Percentiles rank a stretch among this genome's conserved stretches.
Conservation (phyloP, 306 rosid species). For the Quillaja saponaria region DNA sequence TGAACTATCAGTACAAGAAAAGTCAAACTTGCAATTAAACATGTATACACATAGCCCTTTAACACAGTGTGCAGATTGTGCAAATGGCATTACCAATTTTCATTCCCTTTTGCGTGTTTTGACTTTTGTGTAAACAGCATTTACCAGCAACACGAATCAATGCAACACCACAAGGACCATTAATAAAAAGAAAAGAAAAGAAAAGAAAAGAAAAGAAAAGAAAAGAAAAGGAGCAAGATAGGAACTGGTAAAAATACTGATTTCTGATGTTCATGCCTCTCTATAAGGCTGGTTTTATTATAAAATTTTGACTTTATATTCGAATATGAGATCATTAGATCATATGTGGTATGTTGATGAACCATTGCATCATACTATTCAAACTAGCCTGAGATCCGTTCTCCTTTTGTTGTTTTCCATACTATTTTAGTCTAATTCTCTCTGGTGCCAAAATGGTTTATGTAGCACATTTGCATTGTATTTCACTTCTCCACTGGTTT, state of each 20-base stretch:
- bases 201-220: no score
- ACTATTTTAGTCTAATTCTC: no score
- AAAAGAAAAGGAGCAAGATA: no score
- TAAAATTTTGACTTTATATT: neutral
- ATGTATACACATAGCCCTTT: slow-evolving; percentile 17
- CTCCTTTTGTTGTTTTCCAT: no score
- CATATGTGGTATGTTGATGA: neutral
- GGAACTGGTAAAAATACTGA: neutral
- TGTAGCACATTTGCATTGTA: no score
- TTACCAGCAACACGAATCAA: slow-evolving; percentile 6
- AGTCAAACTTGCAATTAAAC: slow-evolving; percentile 12
- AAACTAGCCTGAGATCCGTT: no score
- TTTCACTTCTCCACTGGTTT: no score
- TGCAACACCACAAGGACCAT: no score
- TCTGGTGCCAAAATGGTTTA: no score
- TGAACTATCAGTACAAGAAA: slow-evolving; percentile 6
- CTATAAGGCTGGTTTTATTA: neutral
- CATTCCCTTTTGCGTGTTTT: slow-evolving; percentile 9
- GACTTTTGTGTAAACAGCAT: slow-evolving; percentile 1
- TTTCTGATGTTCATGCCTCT: neutral
- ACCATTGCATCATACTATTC: neutral
- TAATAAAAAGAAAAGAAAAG: no score
- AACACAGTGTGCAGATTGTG: slow-evolving; percentile 3
- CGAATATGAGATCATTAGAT: neutral
- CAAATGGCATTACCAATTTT: slow-evolving; percentile 8